These are phyloP conservation scores for Farysia itapuensis DNA, from an alignment of 1,284 basidiomycete species.

Conservation along the genomic window DNA sequence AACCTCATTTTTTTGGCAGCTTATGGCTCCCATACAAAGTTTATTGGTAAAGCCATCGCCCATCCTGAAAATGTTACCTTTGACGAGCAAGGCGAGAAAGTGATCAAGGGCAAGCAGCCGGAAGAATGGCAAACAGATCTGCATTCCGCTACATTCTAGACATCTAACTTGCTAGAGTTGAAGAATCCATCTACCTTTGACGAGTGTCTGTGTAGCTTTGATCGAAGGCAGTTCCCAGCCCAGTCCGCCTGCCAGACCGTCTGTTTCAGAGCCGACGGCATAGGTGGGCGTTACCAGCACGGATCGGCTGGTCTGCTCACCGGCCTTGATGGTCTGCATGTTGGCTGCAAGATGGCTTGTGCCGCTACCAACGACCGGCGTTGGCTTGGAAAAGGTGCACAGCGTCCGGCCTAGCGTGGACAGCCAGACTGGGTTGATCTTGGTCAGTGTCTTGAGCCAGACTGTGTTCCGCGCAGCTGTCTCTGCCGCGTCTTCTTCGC, in stretches of 20 bases:
- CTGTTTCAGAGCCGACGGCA: conserved; percentile 45
- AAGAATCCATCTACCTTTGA: conserved; percentile 50
- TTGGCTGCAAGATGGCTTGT: conserved; percentile 7
- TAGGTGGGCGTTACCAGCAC: conserved; percentile 52
- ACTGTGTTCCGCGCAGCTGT: conserved; percentile 10
- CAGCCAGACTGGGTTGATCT: conserved; percentile 85
- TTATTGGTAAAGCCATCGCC: conserved; percentile 73
- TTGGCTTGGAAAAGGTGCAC: conserved; percentile 84
- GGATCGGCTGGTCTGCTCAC: conserved; percentile 13
- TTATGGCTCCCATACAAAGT: conserved; percentile 73
- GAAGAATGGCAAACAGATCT: conserved; percentile 34
- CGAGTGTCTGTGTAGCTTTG: conserved; percentile 47
- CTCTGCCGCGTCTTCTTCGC: conserved; percentile 4
- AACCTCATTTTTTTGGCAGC: conserved; percentile 5
- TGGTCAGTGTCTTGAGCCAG: conserved; percentile 53
- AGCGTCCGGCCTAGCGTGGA: conserved; percentile 75
- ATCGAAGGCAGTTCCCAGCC: conserved; percentile 55
- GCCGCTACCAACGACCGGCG: conserved; percentile 9
- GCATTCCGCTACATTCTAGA: too few relatives aligned
- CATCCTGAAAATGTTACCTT: conserved; percentile 79
- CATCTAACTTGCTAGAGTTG: too few relatives aligned
- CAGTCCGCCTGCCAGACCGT: conserved; percentile 40
- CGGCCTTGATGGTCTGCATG: conserved; percentile 18
- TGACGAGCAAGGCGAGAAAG: conserved; percentile 72
- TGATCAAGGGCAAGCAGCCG: conserved; percentile 67